Conservation (phyloP, 768 basidiomycete genomes). For the Tylopilus sp. region DNA sequence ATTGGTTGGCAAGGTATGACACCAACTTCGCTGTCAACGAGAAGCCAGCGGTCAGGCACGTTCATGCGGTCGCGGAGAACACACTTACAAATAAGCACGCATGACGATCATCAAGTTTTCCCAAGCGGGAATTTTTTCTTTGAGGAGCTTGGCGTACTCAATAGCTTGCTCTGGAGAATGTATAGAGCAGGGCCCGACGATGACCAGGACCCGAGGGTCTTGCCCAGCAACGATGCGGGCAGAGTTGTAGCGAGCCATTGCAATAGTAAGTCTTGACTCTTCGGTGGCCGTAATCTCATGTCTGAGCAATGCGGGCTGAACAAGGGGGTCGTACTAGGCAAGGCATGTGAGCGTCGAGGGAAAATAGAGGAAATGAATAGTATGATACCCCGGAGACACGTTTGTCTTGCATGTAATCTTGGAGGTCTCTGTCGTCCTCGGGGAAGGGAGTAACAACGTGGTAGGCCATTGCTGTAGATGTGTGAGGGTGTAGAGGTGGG, state of each 20-base stretch:
- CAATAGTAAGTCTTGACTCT: constrained; percentile 70
- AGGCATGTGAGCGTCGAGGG: constrained; percentile 11
- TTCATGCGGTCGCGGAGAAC: not conserved
- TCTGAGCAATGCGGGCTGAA: constrained; percentile 87
- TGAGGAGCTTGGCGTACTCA: constrained; percentile 74
- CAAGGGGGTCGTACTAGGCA: constrained; percentile 87
- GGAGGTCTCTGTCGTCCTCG: constrained; percentile 59
- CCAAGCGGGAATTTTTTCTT: constrained; percentile 61
- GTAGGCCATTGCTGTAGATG: constrained; percentile 8
- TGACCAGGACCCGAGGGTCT: constrained; percentile 83
- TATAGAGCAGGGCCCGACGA: constrained; percentile 96
- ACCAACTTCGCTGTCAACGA: constrained; percentile 38
- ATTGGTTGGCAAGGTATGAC: not conserved
- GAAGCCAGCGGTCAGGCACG: constrained; percentile 30
- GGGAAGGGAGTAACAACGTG: constrained; percentile 61
- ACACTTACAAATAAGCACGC: constrained; percentile 94
- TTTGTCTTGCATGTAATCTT: constrained; percentile 76
- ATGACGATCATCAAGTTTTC: constrained; percentile 87
- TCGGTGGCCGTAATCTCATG: constrained; percentile 76
- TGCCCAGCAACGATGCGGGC: constrained; percentile 79
- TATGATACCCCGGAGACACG: constrained; percentile 67
- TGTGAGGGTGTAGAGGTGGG: not conserved
- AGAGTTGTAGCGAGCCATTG: constrained; percentile 71
- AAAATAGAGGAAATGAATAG: not conserved
- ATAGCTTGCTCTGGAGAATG: constrained; percentile 85